Evolutionary conservation across 208 protist species (phyloP), one percentile per base, ranked within the genome.

Genomic region (Blechomonas ayalai): DNA sequence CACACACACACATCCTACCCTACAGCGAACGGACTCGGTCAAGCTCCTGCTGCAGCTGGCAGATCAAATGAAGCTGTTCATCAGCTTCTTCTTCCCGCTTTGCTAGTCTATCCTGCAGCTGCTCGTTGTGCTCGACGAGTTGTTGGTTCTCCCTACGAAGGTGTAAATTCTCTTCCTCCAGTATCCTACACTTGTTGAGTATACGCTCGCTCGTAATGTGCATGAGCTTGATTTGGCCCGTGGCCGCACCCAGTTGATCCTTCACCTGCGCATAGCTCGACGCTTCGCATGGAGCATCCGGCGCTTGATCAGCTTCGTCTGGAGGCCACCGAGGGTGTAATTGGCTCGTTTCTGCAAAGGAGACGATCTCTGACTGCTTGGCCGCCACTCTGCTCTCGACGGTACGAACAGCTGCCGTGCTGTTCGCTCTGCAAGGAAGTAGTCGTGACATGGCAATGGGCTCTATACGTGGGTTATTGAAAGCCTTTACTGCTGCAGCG

Each of bases 161-260:
- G 1, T 34, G 26, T 47, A 29, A 38, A 34, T 83, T 81, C 25
- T 69, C 53, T 15, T 73, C 39, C 41, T 92, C 78, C 0, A 87
- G 55, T 24, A 50, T 45, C 1, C 44, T 48, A 49, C 69, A 92
- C 36, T 45, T 34, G 16, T 40, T 8, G 9, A 84, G 41, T 2
- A 66, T 63, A 19, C 64, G 51, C 45, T 73, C 35, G 45, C 60
- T 88, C 15, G 58, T 59, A 7, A 51, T 40, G 45, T 76, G 77
- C 6, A 82, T 47, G n/a, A 92, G 59, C 24, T 37, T 35, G 15
- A 92, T 86, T 36, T 92, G 82, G 16, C 59, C 59, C n/a, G 61
- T 70, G 0, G 78, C 68, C 0, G 66, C 60, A 12, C 59, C 53
- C 37, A 81, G 63, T 16, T 71, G 54, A 13, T 57, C 48, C 29